phyloP scores from a whole-genome alignment of 495 filamentous ascomycete genomes.

The Schizothecium vesticola region DNA sequence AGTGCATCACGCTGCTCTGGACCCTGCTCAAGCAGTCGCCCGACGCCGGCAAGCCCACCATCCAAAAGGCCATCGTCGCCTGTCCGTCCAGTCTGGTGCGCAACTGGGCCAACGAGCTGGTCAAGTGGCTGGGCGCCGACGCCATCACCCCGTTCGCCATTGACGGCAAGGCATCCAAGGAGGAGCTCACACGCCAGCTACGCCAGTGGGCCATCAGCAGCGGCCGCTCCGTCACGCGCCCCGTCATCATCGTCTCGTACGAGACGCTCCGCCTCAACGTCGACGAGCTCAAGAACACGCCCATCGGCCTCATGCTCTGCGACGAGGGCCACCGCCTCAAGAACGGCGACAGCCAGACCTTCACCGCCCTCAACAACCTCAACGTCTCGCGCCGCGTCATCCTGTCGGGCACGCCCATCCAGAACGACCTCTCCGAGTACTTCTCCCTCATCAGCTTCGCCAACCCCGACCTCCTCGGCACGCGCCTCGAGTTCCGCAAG shows the following conservation, averaged over 20 bases:
- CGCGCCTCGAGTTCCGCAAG: conserved; percentile 88
- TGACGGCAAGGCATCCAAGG: conserved; percentile 93
- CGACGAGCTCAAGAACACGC: conserved; percentile 76
- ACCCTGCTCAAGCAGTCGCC: conserved; percentile 93
- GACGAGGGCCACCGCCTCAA: conserved; percentile 98
- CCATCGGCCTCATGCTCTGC: conserved; percentile 92
- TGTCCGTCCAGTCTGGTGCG: conserved; percentile 94
- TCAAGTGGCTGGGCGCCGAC: conserved; percentile 93
- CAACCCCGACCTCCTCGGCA: conserved; percentile 87
- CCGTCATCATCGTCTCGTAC: conserved; percentile 99
- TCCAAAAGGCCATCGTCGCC: conserved; percentile 98
- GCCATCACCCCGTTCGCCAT: conserved; percentile 92
- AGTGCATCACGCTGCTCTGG: conserved; percentile 75
- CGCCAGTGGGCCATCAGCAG: conserved; percentile 91
- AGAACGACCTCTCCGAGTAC: conserved; percentile 97
- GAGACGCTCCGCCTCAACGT: conserved; percentile 90
- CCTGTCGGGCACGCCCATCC: conserved; percentile 93
- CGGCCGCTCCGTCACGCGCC: conserved; percentile 83
- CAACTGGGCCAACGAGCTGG: conserved; percentile 95
- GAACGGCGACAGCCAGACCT: conserved; percentile 94
- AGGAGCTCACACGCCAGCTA: conserved; percentile 81
- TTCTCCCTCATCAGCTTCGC: conserved; percentile 95
- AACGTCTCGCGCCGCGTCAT: conserved; percentile 92
- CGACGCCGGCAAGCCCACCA: conserved; percentile 85
- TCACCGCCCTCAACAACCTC: conserved; percentile 79